Base-by-base conservation (phyloP, 2,329 filamentous ascomycete species). In the Lachnellula occidentalis region DNA sequence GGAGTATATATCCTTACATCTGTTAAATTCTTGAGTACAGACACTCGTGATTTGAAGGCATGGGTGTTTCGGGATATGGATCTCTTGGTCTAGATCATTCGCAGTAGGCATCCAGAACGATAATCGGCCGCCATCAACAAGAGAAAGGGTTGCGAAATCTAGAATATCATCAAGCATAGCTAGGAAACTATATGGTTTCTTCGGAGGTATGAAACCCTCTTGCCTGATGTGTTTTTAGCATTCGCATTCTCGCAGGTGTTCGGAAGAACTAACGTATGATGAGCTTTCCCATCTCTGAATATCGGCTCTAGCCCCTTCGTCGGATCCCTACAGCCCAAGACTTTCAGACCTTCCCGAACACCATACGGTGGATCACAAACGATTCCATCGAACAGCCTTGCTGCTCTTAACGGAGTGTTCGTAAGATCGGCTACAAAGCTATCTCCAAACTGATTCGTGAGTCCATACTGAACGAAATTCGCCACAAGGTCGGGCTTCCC, bases 61-160 rank as follows among this genome's bases (percentile, higher is more conserved):
- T 0, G 88, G 87, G 68, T 97, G 90, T 19, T 77, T 79, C 0
- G 92, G 92, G 14, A 92, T 79, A 0, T 82, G 77, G 21, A 96
- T 82, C 67, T 92, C 88, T 55, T 86, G 81, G 47, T 90, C 80
- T 62, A 90, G 81, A 57, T 88, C 85, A 66, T 90, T 91, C 27
- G 90, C 86, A 0, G 91, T 95, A 0, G 94, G 94, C 89, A 97
- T 95, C 94, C 94, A 99, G 76, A 99, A 95, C 7, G 88, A 89
- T 9, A 99, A 70, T 27, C 94, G 79, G 0, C 90, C 94, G 58
- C 83, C 73, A 50, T 90, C 85, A 7, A 96, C 88, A 1, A 99
- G 77, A 1, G 86, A 89, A 12, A 81, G 76, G 1, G 85, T 80
- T 5, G 90, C 85, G 66, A 99, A 97, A 19, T 85, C 79, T 5